Percentiles rank a stretch among this genome's conserved stretches.
Conservation (phyloP, 2,329 filamentous ascomycete species). For the Sordariomycetes sp. region DNA sequence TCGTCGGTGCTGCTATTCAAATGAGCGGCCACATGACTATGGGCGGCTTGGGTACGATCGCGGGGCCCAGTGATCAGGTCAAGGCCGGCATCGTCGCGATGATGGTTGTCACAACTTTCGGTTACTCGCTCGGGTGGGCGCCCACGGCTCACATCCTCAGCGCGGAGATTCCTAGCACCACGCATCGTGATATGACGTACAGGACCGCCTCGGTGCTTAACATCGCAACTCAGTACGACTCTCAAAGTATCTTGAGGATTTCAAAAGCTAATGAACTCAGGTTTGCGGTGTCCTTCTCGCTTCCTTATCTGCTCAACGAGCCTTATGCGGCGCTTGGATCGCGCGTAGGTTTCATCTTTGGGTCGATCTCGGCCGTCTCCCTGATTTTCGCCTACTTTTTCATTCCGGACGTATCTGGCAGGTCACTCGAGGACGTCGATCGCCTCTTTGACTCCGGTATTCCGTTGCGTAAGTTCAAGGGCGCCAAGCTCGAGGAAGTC, state of each 20-base stretch:
- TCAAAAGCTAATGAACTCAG: too few relatives aligned
- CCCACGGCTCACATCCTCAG: constrained; percentile 23
- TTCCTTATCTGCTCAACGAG: constrained; percentile 25
- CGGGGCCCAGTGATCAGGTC: constrained; percentile 7
- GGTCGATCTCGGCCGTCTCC: constrained; percentile 12
- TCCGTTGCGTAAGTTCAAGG: neutral
- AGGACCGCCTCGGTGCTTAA: constrained; percentile 17
- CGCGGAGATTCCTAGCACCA: constrained; percentile 20
- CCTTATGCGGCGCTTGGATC: constrained; percentile 22
- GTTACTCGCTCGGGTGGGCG: constrained; percentile 22
- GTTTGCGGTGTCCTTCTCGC: constrained; percentile 21
- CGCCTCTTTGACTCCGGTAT: neutral
- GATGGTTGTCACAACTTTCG: constrained; percentile 18
- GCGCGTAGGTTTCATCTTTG: constrained; percentile 25
- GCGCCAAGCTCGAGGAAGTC: too few relatives aligned
- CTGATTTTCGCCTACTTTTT: constrained; percentile 16
- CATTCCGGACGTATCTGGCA: constrained; percentile 23
- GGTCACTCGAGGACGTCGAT: constrained; percentile 1
- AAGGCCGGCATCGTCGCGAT: constrained; percentile 21
- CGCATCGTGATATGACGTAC: constrained; percentile 20
- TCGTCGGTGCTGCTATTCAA: constrained; percentile 17
- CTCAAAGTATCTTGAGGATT: too few relatives aligned
- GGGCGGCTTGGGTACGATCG: constrained; percentile 22
- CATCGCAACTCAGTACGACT: constrained; percentile 11
- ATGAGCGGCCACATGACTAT: constrained; percentile 20